Percentiles rank a stretch among this genome's conserved stretches.
Conservation (phyloP, 371 early-diverging fungal genomes). For the Coemansia sp. region DNA sequence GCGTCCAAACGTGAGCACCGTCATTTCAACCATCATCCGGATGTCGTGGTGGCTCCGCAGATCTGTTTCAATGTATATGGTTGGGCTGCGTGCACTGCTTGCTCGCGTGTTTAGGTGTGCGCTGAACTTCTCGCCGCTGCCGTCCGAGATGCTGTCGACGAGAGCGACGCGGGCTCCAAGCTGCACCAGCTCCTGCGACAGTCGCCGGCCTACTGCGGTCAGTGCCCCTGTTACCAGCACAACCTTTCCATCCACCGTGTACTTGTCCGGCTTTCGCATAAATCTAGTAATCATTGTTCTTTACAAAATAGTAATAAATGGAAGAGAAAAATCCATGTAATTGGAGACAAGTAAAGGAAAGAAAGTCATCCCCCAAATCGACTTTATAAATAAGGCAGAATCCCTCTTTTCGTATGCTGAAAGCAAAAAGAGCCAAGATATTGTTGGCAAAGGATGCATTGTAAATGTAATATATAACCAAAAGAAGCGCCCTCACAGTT, state of each 20-base stretch:
- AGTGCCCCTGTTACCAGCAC: constrained; percentile 45
- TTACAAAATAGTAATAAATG: background rate
- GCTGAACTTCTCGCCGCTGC: constrained; percentile 31
- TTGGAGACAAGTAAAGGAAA: background rate
- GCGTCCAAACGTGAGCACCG: constrained; percentile 90
- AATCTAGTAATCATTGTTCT: constrained; percentile 1
- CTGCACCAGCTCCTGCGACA: constrained; percentile 10
- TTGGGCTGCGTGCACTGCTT: background rate
- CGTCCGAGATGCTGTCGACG: constrained; percentile 22
- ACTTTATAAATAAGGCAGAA: too few species aligned
- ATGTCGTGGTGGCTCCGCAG: constrained; percentile 19
- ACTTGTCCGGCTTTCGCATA: background rate
- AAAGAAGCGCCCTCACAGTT: background rate
- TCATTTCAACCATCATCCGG: constrained; percentile 80
- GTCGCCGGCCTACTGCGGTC: constrained; percentile 27
- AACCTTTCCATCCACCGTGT: constrained; percentile 29
- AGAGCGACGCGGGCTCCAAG: constrained; percentile 30
- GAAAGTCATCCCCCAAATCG: background rate
- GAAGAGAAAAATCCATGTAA: background rate
- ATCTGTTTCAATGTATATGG: constrained; percentile 27
- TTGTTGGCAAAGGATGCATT: too few species aligned
- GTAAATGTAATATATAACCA: too few species aligned
- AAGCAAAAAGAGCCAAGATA: too few species aligned
- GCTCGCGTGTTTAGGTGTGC: background rate
- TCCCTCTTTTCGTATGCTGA: too few species aligned